A percentile compares a stretch with the other conserved stretches of the same genome.
Evolutionary conservation across 192 early-diverging fungal species (phyloP).

Genomic region (Entomortierella lignicola): DNA sequence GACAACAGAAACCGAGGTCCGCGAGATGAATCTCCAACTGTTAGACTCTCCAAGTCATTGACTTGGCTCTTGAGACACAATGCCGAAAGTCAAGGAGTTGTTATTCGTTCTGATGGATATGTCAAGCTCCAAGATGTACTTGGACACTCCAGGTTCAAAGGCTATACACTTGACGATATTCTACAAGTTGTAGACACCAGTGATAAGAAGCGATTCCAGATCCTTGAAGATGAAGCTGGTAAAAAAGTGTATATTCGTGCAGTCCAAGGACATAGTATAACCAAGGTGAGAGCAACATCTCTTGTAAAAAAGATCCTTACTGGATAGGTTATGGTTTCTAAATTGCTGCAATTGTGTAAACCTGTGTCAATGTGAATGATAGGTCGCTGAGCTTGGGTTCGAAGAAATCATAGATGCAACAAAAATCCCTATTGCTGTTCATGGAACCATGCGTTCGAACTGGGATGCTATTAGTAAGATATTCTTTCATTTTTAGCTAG

Average conservation of each 20-base stretch:
- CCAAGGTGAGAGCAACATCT: conserved; percentile 19
- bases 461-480: conserved; percentile 68
- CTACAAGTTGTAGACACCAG: conserved; percentile 76
- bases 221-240: conserved; percentile 56
- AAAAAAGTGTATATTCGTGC: conserved; percentile 77
- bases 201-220: conserved; percentile 84
- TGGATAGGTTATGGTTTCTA: not conserved
- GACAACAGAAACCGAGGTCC: conserved; percentile 11
- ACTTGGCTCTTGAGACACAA: conserved; percentile 89
- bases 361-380: no score
- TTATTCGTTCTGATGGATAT: conserved; percentile 82
- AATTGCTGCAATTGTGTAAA: no score
- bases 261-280: conserved; percentile 87
- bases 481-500: no score
- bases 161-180: conserved; percentile 70
- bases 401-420: conserved; percentile 57
- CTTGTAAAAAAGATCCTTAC: no score
- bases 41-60: conserved; percentile 78
- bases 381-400: conserved; percentile 62
- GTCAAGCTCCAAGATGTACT: conserved; percentile 75
- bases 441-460: conserved; percentile 70
- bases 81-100: conserved; percentile 79
- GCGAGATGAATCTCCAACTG: conserved; percentile 28
- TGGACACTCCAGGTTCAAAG: conserved; percentile 64
- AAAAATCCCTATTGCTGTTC: conserved; percentile 67